These are phyloP conservation scores for Parsonsia alboflavescens DNA, from an alignment of 257 asterid genomes.

Conservation along the genomic window DNA sequence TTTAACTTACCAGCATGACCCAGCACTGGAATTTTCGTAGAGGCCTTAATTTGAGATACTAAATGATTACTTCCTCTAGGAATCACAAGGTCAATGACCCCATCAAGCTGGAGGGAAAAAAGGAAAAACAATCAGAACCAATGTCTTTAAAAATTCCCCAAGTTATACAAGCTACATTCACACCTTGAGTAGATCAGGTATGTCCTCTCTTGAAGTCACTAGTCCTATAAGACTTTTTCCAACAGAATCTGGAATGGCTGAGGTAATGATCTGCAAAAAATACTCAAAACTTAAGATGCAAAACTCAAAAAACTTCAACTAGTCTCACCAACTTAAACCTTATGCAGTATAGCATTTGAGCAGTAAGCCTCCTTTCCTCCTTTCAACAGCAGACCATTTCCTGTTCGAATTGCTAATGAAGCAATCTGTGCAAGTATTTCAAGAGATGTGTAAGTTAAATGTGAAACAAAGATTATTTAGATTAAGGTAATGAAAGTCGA, in stretches of 20 bases:
- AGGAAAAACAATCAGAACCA: constrained; percentile 3
- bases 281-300: not conserved
- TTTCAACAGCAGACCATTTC: constrained; percentile 76
- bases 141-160: not conserved
- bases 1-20: constrained; percentile 75
- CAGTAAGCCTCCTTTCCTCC: constrained; percentile 86
- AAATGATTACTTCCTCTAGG: constrained; percentile 90
- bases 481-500: not conserved
- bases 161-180: constrained; percentile 8
- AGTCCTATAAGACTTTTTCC: constrained; percentile 74
- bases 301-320: not conserved
- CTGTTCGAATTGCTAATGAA: constrained; percentile 77
- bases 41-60: constrained; percentile 62
- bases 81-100: constrained; percentile 82
- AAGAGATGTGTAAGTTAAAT: constrained; percentile 7
- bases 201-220: constrained; percentile 76
- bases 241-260: constrained; percentile 63
- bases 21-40: constrained; percentile 83
- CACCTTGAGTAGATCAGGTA: constrained; percentile 83
- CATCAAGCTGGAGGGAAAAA: constrained; percentile 56
- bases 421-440: constrained; percentile 50
- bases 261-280: constrained; percentile 52
- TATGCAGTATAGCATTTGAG: constrained; percentile 68
- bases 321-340: constrained; percentile 32
- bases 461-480: not conserved